These are phyloP conservation scores for Arabis alpina DNA, from an alignment of 345 rosid species.

Conservation along the genomic window DNA sequence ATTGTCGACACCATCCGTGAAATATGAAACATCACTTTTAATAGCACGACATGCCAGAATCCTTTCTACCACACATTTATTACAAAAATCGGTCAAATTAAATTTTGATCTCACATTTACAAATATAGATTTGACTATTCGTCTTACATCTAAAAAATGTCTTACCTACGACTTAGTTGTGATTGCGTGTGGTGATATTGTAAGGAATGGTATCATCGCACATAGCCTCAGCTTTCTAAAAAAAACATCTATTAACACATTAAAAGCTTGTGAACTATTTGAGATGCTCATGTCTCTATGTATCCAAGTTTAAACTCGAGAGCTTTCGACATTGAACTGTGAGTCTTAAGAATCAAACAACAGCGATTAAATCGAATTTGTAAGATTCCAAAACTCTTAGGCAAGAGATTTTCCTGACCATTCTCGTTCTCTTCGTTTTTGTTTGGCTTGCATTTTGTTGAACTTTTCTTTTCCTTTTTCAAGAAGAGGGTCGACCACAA, in stretches of 20 bases:
- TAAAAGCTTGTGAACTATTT: constrained; percentile 14
- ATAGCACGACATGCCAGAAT: constrained; percentile 21
- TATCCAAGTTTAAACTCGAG: constrained; percentile 13
- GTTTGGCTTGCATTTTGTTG: constrained; percentile 89
- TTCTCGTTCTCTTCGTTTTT: constrained; percentile 78
- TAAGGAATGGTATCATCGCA: neutral
- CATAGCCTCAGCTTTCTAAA: constrained; percentile 8
- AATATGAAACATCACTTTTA: constrained; percentile 36
- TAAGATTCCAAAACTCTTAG: constrained; percentile 50
- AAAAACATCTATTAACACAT: constrained; percentile 19
- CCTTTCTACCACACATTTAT: constrained; percentile 8
- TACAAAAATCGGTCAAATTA: neutral
- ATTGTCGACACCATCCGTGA: constrained; percentile 37
- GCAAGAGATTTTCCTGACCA: constrained; percentile 96
- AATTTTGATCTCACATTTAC: neutral
- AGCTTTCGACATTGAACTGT: neutral
- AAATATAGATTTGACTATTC: no score
- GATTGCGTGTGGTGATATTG: neutral
- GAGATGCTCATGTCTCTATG: constrained; percentile 27
- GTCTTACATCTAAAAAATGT: neutral
- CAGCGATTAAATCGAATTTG: neutral
- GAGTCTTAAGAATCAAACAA: constrained; percentile 16
- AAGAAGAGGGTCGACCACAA: constrained; percentile 87
- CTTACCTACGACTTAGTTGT: neutral
- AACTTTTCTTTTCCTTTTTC: constrained; percentile 98